phyloP scores from a whole-genome alignment of 2,329 filamentous ascomycete genomes.

The Calonectria ilicicola region DNA sequence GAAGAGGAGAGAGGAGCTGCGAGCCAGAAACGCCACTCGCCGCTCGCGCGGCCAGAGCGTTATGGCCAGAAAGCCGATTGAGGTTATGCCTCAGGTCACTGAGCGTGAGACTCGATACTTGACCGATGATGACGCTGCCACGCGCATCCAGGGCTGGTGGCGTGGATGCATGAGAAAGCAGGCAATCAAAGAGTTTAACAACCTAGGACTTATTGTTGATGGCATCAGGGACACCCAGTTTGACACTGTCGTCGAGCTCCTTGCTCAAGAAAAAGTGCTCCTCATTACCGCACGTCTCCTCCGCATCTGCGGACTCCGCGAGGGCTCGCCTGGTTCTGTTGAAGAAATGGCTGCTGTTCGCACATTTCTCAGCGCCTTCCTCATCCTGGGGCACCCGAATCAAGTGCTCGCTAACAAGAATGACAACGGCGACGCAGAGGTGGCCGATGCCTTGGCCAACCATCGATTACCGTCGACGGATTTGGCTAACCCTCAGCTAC shows the following conservation, averaged over 20 bases:
- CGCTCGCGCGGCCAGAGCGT: slow-evolving; percentile 67
- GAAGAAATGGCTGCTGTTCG: slow-evolving; percentile 78
- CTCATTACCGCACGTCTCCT: slow-evolving; percentile 75
- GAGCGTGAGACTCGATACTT: slow-evolving; percentile 61
- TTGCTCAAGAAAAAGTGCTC: slow-evolving; percentile 76
- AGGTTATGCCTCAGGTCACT: slow-evolving; percentile 61
- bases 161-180: slow-evolving; percentile 67
- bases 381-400: slow-evolving; percentile 83
- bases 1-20: slow-evolving; percentile 74
- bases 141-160: slow-evolving; percentile 79
- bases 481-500: slow-evolving; percentile 71
- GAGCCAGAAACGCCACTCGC: slow-evolving; percentile 65
- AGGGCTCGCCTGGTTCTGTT: slow-evolving; percentile 72
- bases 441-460: slow-evolving; percentile 51
- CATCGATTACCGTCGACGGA: slow-evolving; percentile 55
- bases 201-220: slow-evolving; percentile 77
- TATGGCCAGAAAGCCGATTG: slow-evolving; percentile 61
- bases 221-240: slow-evolving; percentile 78
- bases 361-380: slow-evolving; percentile 83
- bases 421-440: slow-evolving; percentile 67
- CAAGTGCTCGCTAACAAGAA: slow-evolving; percentile 83
- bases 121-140: slow-evolving; percentile 71
- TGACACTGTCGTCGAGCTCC: slow-evolving; percentile 77
- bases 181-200: slow-evolving; percentile 73
- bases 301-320: slow-evolving; percentile 76